Evolutionary conservation across 495 filamentous ascomycete genomes (phyloP), one percentile per base, ranked within the genome.

Genomic region (Daldinia grandis): DNA sequence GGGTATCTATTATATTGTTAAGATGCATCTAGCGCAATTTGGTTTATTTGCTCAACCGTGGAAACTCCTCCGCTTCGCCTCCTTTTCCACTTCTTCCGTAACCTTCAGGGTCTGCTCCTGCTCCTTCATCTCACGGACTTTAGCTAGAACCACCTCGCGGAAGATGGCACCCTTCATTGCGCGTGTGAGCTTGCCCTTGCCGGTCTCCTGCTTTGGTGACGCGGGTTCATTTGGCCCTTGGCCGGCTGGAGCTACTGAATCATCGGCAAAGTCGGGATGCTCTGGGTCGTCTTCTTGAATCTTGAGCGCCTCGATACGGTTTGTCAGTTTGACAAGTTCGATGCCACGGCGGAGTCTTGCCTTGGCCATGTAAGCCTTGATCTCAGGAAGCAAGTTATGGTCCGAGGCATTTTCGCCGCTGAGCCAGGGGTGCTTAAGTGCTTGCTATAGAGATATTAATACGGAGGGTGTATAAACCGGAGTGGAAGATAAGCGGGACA

Each of bases 351-450:
- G 89, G 55, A 99, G 90, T 58, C 94, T 92, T 24, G 94, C 91
- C 73, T 92, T 92, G 57, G 95, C 92, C 75, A 96, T 93, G 84
- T 95, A 97, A 31, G 95, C 91, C 78, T 91, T 92, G 86, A 99
- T 96, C 79, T 98, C 96, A 64, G 95, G 96, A 75, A 99, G 85
- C 86, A 99, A 85, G 83, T 99, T 94, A 85, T 97, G 91, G 83
- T 98, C 92, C 56, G 91, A 91, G 64, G 95, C 95, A 53, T 88
- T 92, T 80, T 94, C 85, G 74, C 95, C 96, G 75, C 87, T 95
- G 74, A 99, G 88, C 95, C 95, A 99, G 47, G 84, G 80, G 78
- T 99, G 93, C 59, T 88, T 84, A 9, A 99, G 84, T 19, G 95
- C 94, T 80, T 92, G 86, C 85, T 91, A 66, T 7, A 51, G 24